Evolutionary conservation across 2,329 filamentous ascomycete genomes (phyloP).

Genomic region (Blastomyces percursus): DNA sequence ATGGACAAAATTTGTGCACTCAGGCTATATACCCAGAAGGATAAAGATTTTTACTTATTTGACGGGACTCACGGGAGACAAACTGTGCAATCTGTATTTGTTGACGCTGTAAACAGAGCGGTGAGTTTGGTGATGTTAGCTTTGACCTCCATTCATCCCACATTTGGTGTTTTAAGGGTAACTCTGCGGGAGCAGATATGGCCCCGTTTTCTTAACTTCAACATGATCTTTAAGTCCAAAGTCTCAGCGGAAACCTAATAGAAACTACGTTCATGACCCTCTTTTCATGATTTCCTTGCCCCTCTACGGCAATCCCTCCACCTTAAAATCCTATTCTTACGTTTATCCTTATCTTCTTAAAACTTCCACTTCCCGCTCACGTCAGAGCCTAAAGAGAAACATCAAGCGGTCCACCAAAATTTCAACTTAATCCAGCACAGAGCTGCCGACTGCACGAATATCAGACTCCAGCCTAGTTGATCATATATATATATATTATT

Average conservation of each 20-base stretch:
- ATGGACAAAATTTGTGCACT: neutral
- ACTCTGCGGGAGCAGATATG: neutral
- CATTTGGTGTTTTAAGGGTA: neutral
- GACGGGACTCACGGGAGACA: neutral
- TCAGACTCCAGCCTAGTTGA: neutral
- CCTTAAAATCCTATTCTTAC: neutral
- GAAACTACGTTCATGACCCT: neutral
- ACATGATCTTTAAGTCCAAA: neutral
- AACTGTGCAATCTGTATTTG: neutral
- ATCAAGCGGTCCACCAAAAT: neutral
- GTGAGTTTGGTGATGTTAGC: neutral
- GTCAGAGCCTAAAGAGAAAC: neutral
- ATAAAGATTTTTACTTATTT: neutral
- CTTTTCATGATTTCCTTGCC: neutral
- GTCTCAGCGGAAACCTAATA: neutral
- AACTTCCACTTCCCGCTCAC: neutral
- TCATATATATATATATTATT: neutral
- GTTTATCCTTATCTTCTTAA: neutral
- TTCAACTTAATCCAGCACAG: too few relatives aligned
- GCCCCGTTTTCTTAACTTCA: neutral
- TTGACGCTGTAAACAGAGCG: neutral
- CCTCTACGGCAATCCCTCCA: neutral
- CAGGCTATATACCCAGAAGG: neutral
- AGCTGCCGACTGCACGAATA: too few relatives aligned
- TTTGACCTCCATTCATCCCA: neutral